Evolutionary conservation across 1,139 yeast genomes (phyloP).

Genomic region (Nakaseomyces nivariensis): DNA sequence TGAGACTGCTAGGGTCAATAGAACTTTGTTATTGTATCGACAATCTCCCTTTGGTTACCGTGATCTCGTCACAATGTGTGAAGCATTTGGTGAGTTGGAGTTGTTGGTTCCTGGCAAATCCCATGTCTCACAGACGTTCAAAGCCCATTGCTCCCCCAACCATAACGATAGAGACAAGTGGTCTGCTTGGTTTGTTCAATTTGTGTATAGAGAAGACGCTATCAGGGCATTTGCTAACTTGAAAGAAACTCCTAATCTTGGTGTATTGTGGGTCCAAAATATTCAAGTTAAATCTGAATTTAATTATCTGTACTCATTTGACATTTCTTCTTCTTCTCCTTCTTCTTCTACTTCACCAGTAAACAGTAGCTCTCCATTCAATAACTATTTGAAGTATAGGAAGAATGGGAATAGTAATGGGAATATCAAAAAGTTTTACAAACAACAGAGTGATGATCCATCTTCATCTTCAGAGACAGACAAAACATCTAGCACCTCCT

Average conservation of each 20-base stretch:
- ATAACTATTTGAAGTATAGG: background rate
- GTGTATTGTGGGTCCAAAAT: constrained; percentile 81
- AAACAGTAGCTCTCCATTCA: background rate
- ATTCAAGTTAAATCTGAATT: constrained; percentile 38
- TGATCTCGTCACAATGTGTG: constrained; percentile 34
- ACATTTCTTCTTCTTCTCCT: background rate
- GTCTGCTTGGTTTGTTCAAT: constrained; percentile 69
- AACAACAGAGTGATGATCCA: background rate
- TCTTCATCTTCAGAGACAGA: background rate
- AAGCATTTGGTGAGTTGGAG: constrained; percentile 65
- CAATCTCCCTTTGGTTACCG: constrained; percentile 18
- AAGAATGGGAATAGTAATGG: background rate
- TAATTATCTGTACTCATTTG: constrained; percentile 9
- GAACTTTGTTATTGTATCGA: constrained; percentile 54
- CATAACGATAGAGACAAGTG: constrained; percentile 16
- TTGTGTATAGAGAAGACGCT: constrained; percentile 83
- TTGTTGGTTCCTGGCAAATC: constrained; percentile 44
- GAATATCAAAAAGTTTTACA: background rate
- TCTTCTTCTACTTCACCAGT: background rate
- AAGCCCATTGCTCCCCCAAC: background rate
- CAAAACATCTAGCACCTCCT: background rate
- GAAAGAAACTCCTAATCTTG: constrained; percentile 42
- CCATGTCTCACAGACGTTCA: background rate
- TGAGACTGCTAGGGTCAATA: constrained; percentile 83
- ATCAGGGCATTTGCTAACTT: constrained; percentile 72